Conservation (phyloP, 192 early-diverging fungal genomes). For the Jimgerdemannia lactiflua region DNA sequence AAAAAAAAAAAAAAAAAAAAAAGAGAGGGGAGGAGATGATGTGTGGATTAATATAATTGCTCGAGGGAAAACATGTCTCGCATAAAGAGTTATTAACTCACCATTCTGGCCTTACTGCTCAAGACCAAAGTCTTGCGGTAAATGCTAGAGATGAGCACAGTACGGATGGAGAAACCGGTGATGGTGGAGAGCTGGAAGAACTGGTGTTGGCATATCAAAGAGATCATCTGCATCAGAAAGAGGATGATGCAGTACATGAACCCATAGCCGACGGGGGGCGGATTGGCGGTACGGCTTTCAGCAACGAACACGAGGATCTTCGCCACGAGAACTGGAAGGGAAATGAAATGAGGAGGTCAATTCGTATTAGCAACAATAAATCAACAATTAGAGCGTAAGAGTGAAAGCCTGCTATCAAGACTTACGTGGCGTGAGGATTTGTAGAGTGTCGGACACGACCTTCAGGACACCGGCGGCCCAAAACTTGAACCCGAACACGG, state of each 20-base stretch:
- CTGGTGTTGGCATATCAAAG: conserved; percentile 32
- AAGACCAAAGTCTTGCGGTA: conserved; percentile 50
- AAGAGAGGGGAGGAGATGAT: too few species aligned
- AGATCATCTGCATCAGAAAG: conserved; percentile 35
- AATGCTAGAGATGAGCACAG: conserved; percentile 40
- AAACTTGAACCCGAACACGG: conserved; percentile 34
- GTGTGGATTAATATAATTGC: too few species aligned
- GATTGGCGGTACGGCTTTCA: neutral
- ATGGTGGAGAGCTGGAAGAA: conserved; percentile 42
- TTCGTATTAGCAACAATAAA: too few species aligned
- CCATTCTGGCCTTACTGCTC: conserved; percentile 35
- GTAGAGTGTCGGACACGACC: conserved; percentile 32
- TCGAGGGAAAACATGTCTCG: too few species aligned
- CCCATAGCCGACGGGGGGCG: conserved; percentile 28
- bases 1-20: too few species aligned
- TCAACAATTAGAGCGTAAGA: neutral
- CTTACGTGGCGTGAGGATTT: conserved; percentile 23
- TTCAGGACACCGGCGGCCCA: conserved; percentile 32
- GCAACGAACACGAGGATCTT: too few species aligned
- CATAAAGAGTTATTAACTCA: too few species aligned
- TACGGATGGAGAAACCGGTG: conserved; percentile 38
- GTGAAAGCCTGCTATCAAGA: neutral
- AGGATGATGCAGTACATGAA: conserved; percentile 32
- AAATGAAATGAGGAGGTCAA: too few species aligned
- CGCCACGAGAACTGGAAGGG: too few species aligned